Percentiles rank a stretch among this genome's conserved stretches.
These are phyloP conservation scores for Fagopyrum esculentum DNA, from an alignment of 148 eudicot species.

Conservation along the genomic window DNA sequence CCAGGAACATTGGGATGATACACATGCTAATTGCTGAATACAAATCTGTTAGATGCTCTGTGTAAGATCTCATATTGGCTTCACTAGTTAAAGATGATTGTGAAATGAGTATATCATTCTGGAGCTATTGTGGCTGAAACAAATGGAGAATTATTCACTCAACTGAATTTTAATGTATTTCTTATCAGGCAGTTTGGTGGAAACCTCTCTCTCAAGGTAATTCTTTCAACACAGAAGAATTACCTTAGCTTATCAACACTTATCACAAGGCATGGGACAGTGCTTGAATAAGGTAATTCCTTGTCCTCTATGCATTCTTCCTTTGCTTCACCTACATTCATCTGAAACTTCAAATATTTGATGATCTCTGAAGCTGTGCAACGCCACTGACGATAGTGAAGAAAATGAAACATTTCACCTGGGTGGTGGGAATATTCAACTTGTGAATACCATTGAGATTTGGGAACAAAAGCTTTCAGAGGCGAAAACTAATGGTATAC, in stretches of 20 bases:
- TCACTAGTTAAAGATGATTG: not conserved
- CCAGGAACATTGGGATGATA: not conserved
- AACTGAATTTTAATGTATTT: not conserved
- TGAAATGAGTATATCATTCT: not conserved
- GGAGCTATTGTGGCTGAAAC: not conserved
- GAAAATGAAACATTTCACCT: constrained; percentile 23
- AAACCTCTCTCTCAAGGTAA: constrained; percentile 4
- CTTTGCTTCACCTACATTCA: not conserved
- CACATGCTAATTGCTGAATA: not conserved
- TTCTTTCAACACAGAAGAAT: constrained; percentile 8
- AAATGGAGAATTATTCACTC: not conserved
- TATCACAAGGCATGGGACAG: constrained; percentile 6
- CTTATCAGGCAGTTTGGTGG: constrained; percentile 5
- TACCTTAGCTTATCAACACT: not conserved
- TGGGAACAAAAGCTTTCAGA: constrained; percentile 65
- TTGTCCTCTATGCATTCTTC: not conserved
- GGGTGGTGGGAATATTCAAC: constrained; percentile 51
- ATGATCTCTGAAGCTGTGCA: constrained; percentile 4
- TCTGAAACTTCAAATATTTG: not conserved
- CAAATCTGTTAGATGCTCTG: not conserved
- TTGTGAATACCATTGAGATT: constrained; percentile 30
- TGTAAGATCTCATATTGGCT: not conserved
- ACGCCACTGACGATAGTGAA: not conserved
- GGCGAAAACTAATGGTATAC: constrained; percentile 37
- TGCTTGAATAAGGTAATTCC: constrained; percentile 11